Conservation (phyloP, 176 grass and related monocot genomes). For the Phyllostachys edulis region DNA sequence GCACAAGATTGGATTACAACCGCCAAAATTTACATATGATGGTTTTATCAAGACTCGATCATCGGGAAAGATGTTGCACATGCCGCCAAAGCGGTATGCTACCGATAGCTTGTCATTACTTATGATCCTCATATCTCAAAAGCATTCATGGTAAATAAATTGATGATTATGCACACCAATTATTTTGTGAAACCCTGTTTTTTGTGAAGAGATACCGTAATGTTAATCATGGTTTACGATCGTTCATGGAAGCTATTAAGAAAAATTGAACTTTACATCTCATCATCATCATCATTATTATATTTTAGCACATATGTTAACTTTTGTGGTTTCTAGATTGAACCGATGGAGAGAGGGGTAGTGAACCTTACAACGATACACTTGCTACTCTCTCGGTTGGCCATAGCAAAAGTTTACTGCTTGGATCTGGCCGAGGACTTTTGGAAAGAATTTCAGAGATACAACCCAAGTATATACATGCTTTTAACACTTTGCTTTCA, state of each 20-base stretch:
- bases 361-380: slow-evolving; percentile 51
- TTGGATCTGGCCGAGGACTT: slow-evolving; percentile 72
- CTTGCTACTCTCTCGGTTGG: slow-evolving; percentile 59
- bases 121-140: slow-evolving; percentile 2
- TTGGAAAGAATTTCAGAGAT: slow-evolving; percentile 60
- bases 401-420: slow-evolving; percentile 58
- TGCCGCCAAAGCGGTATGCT: slow-evolving; percentile 71
- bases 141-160: slow-evolving; percentile 13
- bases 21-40: slow-evolving; percentile 68
- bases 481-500: slow-evolving; percentile 64
- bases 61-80: slow-evolving; percentile 56
- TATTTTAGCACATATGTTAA: slow-evolving; percentile 9
- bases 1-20: slow-evolving; percentile 60
- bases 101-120: slow-evolving; percentile 7
- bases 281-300: slow-evolving; percentile 14
- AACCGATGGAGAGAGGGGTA: slow-evolving; percentile 58
- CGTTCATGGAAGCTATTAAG: neutral
- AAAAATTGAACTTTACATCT: slow-evolving; percentile 13
- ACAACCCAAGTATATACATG: slow-evolving; percentile 49
- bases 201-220: neutral
- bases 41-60: slow-evolving; percentile 69
- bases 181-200: slow-evolving; percentile 22
- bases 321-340: slow-evolving; percentile 59
- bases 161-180: neutral
- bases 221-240: slow-evolving; percentile 4